Evolutionary conservation across 1,139 yeast species (phyloP).

Genomic region (Diutina rugosa): DNA sequence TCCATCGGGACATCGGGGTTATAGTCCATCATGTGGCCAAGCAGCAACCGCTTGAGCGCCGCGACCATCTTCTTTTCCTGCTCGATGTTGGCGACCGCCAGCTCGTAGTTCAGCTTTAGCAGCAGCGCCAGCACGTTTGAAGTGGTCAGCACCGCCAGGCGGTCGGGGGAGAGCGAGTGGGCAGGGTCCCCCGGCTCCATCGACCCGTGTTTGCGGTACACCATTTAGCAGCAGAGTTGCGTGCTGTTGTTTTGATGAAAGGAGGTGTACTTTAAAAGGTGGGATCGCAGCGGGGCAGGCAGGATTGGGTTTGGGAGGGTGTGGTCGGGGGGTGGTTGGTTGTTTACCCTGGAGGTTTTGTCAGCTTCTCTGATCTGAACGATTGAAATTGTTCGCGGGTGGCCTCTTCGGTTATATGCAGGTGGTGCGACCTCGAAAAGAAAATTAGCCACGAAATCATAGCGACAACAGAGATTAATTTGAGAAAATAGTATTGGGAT

Average conservation of each 20-base stretch:
- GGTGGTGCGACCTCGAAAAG: not conserved
- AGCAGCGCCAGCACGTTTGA: not conserved
- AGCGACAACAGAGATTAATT: not conserved
- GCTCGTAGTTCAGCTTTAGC: constrained; percentile 13
- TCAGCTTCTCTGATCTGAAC: not conserved
- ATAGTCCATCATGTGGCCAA: constrained; percentile 39
- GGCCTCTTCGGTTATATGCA: not conserved
- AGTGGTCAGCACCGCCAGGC: not conserved
- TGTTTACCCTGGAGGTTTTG: not conserved
- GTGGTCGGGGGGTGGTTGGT: not conserved
- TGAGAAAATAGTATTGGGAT: not conserved
- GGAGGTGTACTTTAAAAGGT: no score
- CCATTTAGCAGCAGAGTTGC: not conserved
- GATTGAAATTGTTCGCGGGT: not conserved
- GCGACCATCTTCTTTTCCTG: constrained; percentile 49
- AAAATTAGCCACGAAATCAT: not conserved
- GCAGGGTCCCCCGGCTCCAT: not conserved
- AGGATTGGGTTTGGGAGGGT: not conserved
- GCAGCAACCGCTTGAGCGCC: constrained; percentile 41
- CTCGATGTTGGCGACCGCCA: constrained; percentile 37
- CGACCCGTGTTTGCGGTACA: not conserved
- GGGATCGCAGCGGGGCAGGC: not conserved
- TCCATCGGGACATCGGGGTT: constrained; percentile 45
- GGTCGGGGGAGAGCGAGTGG: not conserved
- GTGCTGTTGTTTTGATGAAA: no score